A percentile compares a stretch with the other conserved stretches of the same genome.
phyloP scores from a whole-genome alignment of 345 rosid genomes.

The Lepidium sativum region DNA sequence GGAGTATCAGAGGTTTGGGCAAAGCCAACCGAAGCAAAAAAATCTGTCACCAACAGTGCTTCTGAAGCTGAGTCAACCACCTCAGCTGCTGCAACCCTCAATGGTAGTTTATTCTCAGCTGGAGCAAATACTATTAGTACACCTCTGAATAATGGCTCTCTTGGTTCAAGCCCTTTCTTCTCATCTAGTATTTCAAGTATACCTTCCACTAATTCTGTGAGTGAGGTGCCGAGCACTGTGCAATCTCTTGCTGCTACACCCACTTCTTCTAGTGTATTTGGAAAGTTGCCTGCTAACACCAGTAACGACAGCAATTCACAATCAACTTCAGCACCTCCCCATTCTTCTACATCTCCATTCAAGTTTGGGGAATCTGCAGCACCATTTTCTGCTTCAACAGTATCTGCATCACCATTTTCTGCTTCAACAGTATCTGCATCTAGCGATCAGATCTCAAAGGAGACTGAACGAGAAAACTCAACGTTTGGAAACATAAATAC shows the following conservation, averaged over 20 bases:
- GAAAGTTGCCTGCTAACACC: constrained; percentile 6
- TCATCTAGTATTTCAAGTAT: constrained; percentile 23
- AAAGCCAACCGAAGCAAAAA: constrained; percentile 36
- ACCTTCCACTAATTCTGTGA: constrained; percentile 19
- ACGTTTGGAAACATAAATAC: constrained; percentile 24
- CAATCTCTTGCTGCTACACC: constrained; percentile 14
- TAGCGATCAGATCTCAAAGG: constrained; percentile 29
- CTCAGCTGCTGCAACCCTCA: constrained; percentile 32
- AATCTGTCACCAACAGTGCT: constrained; percentile 24
- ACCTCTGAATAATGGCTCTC: constrained; percentile 35
- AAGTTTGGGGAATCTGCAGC: constrained; percentile 37
- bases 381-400: constrained; percentile 27
- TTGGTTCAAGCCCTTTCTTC: constrained; percentile 26
- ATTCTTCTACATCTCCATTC: constrained; percentile 31
- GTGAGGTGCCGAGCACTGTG: constrained; percentile 26
- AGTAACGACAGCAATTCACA: constrained; percentile 17
- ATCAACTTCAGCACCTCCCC: constrained; percentile 31
- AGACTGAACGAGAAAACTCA: constrained; percentile 31
- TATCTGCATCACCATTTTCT: too few species aligned
- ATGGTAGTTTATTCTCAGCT: constrained; percentile 19
- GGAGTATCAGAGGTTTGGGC: constrained; percentile 24
- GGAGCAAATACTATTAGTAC: constrained; percentile 28
- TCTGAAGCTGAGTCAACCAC: constrained; percentile 26
- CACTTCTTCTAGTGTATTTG: constrained; percentile 13
- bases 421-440: constrained; percentile 33